phyloP scores from a whole-genome alignment of 768 basidiomycete genomes.

The Daedalea quercina region DNA sequence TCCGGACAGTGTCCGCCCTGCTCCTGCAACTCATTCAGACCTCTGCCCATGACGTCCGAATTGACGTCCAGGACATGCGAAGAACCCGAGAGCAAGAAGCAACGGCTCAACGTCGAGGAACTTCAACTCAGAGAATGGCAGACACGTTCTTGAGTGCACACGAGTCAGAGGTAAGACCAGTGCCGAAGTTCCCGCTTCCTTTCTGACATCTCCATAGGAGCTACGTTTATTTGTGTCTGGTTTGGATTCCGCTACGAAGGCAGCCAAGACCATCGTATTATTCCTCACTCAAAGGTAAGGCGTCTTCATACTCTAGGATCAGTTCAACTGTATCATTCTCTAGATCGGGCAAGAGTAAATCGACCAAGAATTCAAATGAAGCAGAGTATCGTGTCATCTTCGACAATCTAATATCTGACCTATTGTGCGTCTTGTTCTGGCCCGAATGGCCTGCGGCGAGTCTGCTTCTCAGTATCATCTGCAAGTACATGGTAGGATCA shows the following conservation, averaged over 20 bases:
- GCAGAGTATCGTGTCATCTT: constrained; percentile 91
- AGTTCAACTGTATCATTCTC: background rate
- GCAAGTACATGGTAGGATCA: constrained; percentile 72
- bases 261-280: constrained; percentile 67
- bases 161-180: constrained; percentile 49
- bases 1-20: constrained; percentile 89
- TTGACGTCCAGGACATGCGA: constrained; percentile 56
- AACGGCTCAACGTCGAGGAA: constrained; percentile 60
- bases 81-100: constrained; percentile 56
- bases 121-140: constrained; percentile 39
- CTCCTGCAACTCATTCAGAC: constrained; percentile 96
- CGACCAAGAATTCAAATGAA: constrained; percentile 88
- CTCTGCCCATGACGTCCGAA: constrained; percentile 79
- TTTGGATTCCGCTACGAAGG: constrained; percentile 76
- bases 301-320: background rate
- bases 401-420: constrained; percentile 84
- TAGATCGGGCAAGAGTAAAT: constrained; percentile 81
- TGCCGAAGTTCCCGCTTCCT: background rate
- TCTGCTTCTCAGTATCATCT: constrained; percentile 71
- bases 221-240: constrained; percentile 64
- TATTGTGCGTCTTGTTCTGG: constrained; percentile 84
- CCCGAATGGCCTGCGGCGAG: constrained; percentile 97
- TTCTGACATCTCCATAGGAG: constrained; percentile 39
- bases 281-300: constrained; percentile 27
- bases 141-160: constrained; percentile 60